Conservation (phyloP, 139 green algal species). For the Diplosphaera chodatii region DNA sequence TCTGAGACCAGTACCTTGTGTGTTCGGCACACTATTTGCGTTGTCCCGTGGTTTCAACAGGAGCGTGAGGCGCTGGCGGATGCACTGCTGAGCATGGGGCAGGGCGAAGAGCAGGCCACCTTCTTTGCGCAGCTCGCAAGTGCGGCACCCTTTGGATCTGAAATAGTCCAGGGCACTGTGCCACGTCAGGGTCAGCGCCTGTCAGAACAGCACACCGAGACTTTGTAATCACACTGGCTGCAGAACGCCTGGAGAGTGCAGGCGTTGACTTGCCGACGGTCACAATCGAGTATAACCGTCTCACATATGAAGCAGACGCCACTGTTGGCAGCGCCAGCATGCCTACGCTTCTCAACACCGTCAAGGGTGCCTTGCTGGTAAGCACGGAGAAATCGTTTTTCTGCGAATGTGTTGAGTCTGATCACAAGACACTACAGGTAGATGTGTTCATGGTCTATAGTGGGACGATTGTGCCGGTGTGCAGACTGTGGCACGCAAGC, state of each 20-base stretch:
- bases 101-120: background rate
- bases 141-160: background rate
- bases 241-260: background rate
- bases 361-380: constrained; percentile 32
- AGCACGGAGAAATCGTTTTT: constrained; percentile 2
- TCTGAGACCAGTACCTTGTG: too few species aligned
- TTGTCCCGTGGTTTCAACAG: too few species aligned
- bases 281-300: constrained; percentile 55
- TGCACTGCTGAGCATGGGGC: background rate
- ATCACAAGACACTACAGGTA: too few species aligned
- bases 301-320: constrained; percentile 57
- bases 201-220: too few species aligned
- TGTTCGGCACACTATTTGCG: too few species aligned
- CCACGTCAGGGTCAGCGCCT: too few species aligned
- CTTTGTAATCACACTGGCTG: background rate
- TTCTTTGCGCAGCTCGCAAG: background rate
- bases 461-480: background rate
- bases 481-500: constrained; percentile 1
- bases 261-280: constrained; percentile 17
- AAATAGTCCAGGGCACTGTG: too few species aligned
- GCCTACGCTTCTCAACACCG: constrained; percentile 49
- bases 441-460: too few species aligned
- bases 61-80: background rate
- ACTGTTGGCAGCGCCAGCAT: constrained; percentile 49
- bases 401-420: too few species aligned